Percentiles rank a stretch among this genome's conserved stretches.
Evolutionary conservation across 2,329 filamentous ascomycete species (phyloP).

Genomic region (Thelonectria rubi): DNA sequence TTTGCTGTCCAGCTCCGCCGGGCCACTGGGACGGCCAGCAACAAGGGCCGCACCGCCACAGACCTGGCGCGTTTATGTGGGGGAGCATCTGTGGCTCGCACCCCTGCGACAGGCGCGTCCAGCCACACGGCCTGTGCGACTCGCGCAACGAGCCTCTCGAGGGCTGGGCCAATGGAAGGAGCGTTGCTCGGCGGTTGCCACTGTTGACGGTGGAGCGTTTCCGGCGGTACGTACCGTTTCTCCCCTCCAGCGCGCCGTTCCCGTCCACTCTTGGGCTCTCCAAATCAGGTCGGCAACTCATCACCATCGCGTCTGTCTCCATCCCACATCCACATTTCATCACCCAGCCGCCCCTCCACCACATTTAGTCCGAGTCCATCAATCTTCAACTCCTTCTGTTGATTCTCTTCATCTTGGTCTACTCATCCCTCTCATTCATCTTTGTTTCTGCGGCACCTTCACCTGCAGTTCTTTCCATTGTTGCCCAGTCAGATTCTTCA

Average conservation of each 20-base stretch:
- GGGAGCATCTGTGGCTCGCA: constrained; percentile 16
- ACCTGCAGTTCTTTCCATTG: not conserved
- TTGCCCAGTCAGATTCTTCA: constrained; percentile 7
- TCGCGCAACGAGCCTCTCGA: constrained; percentile 31
- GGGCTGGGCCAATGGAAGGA: constrained; percentile 53
- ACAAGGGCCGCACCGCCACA: constrained; percentile 36
- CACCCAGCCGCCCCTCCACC: constrained; percentile 38
- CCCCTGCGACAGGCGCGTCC: constrained; percentile 33
- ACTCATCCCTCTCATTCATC: constrained; percentile 26
- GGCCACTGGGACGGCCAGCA: not conserved
- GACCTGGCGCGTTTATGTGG: constrained; percentile 27
- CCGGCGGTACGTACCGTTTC: constrained; percentile 34
- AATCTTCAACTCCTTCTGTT: constrained; percentile 31
- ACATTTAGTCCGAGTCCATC: constrained; percentile 32
- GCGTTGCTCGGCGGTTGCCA: constrained; percentile 67
- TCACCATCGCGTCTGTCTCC: constrained; percentile 37
- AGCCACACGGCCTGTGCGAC: constrained; percentile 43
- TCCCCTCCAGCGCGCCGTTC: constrained; percentile 25
- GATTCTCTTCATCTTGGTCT: constrained; percentile 31
- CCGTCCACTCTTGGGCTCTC: constrained; percentile 29
- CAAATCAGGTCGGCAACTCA: constrained; percentile 20
- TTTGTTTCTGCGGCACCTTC: constrained; percentile 21
- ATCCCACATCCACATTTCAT: constrained; percentile 27
- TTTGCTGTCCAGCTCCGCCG: not conserved
- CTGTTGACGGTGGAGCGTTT: constrained; percentile 55